A percentile compares a stretch with the other conserved stretches of the same genome.
phyloP scores from a whole-genome alignment of 140 eudicot species.

The Oenanthe javanica region DNA sequence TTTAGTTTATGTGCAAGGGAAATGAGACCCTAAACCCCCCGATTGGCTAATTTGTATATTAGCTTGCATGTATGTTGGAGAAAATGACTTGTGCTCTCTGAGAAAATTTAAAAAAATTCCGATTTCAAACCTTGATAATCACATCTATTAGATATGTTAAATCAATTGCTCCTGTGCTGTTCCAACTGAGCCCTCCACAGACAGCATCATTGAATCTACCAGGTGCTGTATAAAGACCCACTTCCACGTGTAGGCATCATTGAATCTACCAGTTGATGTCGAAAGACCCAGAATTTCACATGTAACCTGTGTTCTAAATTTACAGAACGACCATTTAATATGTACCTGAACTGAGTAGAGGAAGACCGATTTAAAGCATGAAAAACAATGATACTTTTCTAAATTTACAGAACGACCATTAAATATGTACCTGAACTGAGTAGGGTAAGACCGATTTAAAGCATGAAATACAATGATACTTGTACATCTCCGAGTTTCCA shows the following conservation, averaged over 20 bases:
- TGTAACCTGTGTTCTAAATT: slow-evolving; percentile 45
- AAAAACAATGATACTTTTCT: too few species aligned
- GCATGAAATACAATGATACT: slow-evolving; percentile 19
- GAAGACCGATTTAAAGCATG: too few species aligned
- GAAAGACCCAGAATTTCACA: slow-evolving; percentile 85
- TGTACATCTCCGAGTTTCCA: slow-evolving; percentile 82
- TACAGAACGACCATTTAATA: neutral
- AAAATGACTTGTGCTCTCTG: too few species aligned
- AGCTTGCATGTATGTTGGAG: too few species aligned
- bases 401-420: neutral
- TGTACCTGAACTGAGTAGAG: neutral
- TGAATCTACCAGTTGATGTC: slow-evolving; percentile 69
- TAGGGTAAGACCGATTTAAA: neutral
- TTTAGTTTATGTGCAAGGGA: too few species aligned
- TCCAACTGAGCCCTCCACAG: slow-evolving; percentile 27
- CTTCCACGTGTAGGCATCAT: slow-evolving; percentile 22
- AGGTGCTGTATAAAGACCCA: too few species aligned
- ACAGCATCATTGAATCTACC: too few species aligned
- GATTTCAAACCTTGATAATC: slow-evolving; percentile 57
- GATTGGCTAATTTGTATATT: too few species aligned
- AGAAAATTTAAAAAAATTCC: neutral
- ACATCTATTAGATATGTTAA: slow-evolving; percentile 80
- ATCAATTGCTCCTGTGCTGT: slow-evolving; percentile 90
- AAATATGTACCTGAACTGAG: neutral
- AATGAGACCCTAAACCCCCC: too few species aligned